A percentile compares a stretch with the other conserved stretches of the same genome.
These are phyloP conservation scores for Apiotrichum gracile DNA, from an alignment of 1,284 basidiomycete genomes.

Conservation along the genomic window DNA sequence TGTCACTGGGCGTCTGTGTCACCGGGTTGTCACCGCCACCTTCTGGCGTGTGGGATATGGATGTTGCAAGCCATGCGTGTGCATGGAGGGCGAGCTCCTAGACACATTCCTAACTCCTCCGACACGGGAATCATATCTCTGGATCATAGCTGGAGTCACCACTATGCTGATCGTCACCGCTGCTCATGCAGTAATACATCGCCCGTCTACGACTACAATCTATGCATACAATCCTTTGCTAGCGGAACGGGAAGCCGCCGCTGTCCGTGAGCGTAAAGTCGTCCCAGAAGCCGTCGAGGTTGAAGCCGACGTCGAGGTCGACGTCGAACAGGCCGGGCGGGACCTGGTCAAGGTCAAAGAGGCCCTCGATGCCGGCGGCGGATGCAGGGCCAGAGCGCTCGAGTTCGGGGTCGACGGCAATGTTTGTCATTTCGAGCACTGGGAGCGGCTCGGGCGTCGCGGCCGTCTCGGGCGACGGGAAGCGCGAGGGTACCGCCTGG, in stretches of 20 bases:
- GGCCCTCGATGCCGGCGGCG: background rate
- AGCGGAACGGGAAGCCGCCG: conserved; percentile 41
- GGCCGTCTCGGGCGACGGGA: conserved; percentile 34
- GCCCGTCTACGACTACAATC: too few species aligned
- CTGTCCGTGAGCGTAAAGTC: conserved; percentile 41
- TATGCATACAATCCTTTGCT: too few species aligned
- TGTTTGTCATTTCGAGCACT: background rate
- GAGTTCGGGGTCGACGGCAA: background rate
- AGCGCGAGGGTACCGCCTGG: conserved; percentile 41
- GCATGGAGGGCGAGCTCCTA: too few species aligned
- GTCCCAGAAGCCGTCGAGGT: conserved; percentile 43
- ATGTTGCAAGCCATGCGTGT: too few species aligned
- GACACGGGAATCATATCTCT: too few species aligned
- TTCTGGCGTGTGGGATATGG: too few species aligned
- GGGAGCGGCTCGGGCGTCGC: background rate
- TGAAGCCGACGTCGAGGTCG: conserved; percentile 36
- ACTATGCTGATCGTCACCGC: too few species aligned
- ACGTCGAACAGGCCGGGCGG: conserved; percentile 30
- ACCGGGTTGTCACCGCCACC: too few species aligned
- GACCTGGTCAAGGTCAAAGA: conserved; percentile 15
- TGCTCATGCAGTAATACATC: too few species aligned
- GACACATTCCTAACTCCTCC: too few species aligned
- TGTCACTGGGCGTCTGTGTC: too few species aligned
- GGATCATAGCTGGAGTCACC: too few species aligned
- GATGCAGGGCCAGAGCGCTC: background rate